Evolutionary conservation across 202 grass and related monocot genomes (phyloP).

Genomic region (Musa balbisiana): DNA sequence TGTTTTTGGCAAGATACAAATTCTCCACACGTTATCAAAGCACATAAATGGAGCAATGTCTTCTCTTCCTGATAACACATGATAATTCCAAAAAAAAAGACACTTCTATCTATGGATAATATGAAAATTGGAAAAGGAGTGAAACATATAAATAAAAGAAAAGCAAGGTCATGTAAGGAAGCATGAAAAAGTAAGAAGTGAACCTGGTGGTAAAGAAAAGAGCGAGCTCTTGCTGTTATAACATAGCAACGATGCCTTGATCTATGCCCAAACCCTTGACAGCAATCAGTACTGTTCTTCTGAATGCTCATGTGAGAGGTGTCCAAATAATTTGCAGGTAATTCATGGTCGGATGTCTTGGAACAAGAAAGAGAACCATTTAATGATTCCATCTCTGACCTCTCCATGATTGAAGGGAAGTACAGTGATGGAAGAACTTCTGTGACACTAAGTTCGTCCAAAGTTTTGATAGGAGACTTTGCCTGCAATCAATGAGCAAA

Average conservation of each 20-base stretch:
- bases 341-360: conserved; percentile 30
- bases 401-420: conserved; percentile 73
- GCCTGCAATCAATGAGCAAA: conserved; percentile 38
- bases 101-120: not conserved
- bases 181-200: conserved; percentile 8
- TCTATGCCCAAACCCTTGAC: conserved; percentile 59
- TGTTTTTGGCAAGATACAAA: too few species aligned
- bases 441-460: conserved; percentile 86
- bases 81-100: too few species aligned
- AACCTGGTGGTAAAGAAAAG: conserved; percentile 99
- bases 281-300: conserved; percentile 19
- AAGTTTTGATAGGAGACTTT: conserved; percentile 74
- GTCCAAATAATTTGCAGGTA: conserved; percentile 40
- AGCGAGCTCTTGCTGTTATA: conserved; percentile 75
- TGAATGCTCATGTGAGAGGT: conserved; percentile 25
- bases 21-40: too few species aligned
- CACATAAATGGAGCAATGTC: too few species aligned
- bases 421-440: conserved; percentile 73
- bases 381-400: conserved; percentile 48
- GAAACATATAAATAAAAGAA: not conserved
- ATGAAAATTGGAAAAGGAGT: not conserved
- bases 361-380: conserved; percentile 50
- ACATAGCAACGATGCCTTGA: conserved; percentile 68
- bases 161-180: conserved; percentile 2
- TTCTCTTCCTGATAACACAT: too few species aligned